A percentile compares a stretch with the other conserved stretches of the same genome.
Evolutionary conservation across 139 green algal species (phyloP).

Genomic region (Microglena sp.): DNA sequence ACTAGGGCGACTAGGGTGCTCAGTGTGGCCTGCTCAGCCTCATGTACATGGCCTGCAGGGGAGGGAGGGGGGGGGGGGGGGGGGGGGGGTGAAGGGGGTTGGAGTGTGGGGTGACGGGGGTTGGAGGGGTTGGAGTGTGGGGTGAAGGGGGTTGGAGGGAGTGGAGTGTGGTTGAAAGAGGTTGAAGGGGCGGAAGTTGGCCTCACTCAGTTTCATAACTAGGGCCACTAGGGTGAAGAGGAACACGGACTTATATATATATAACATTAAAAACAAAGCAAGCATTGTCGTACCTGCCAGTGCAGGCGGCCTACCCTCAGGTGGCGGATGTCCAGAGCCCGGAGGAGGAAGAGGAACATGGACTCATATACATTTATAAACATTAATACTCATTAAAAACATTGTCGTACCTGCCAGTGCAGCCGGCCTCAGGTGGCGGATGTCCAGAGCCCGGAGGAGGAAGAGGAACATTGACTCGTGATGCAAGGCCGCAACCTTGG

Average conservation of each 20-base stretch:
- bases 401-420: background rate
- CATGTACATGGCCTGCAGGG: background rate
- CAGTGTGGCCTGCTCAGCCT: background rate
- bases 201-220: slow-evolving; percentile 84
- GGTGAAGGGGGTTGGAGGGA: too few relatives aligned
- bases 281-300: too few relatives aligned
- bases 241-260: too few relatives aligned
- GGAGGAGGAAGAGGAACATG: slow-evolving; percentile 65
- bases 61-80: background rate
- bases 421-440: slow-evolving; percentile 26
- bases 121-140: background rate
- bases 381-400: background rate
- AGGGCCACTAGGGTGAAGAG: slow-evolving; percentile 30
- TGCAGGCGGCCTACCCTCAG: too few relatives aligned
- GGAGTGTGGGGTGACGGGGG: background rate
- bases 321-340: slow-evolving; percentile 58
- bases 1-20: slow-evolving; percentile 31
- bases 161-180: background rate
- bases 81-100: background rate
- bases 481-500: slow-evolving; percentile 35
- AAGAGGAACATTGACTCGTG: slow-evolving; percentile 52
- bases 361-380: too few relatives aligned
- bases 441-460: slow-evolving; percentile 65
- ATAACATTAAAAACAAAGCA: too few relatives aligned
- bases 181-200: too few relatives aligned